These are phyloP conservation scores for Beauveria brongniartii DNA, from an alignment of 2,329 filamentous ascomycete genomes.

Conservation along the genomic window DNA sequence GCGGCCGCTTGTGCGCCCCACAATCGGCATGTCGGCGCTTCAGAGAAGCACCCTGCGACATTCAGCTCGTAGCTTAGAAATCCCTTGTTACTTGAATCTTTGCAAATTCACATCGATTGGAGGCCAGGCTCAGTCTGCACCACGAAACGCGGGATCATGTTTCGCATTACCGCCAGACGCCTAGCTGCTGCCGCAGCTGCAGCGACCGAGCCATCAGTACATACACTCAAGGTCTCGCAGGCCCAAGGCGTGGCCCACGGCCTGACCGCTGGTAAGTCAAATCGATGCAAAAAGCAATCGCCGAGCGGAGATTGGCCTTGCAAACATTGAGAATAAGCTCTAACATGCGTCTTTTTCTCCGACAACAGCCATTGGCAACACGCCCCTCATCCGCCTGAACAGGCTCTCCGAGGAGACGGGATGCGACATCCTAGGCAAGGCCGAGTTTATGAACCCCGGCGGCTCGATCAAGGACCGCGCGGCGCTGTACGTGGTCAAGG, in stretches of 20 bases:
- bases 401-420: conserved; percentile 82
- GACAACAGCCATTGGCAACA: conserved; percentile 82
- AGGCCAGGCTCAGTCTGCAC: background rate
- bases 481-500: conserved; percentile 84
- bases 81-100: background rate
- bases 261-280: conserved; percentile 64
- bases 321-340: background rate
- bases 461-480: conserved; percentile 95
- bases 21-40: background rate
- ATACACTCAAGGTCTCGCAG: conserved; percentile 65
- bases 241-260: conserved; percentile 73
- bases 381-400: conserved; percentile 85
- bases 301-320: background rate
- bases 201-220: conserved; percentile 38
- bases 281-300: too few relatives aligned
- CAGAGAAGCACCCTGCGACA: background rate
- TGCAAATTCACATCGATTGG: background rate
- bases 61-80: background rate
- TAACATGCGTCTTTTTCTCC: background rate
- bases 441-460: conserved; percentile 97
- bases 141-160: conserved; percentile 40
- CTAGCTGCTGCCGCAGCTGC: conserved; percentile 45
- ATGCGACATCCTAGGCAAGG: conserved; percentile 91
- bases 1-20: background rate
- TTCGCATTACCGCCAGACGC: conserved; percentile 58